These are phyloP conservation scores for Fraxinus latifolia DNA, from an alignment of 305 asterid genomes.

Conservation along the genomic window DNA sequence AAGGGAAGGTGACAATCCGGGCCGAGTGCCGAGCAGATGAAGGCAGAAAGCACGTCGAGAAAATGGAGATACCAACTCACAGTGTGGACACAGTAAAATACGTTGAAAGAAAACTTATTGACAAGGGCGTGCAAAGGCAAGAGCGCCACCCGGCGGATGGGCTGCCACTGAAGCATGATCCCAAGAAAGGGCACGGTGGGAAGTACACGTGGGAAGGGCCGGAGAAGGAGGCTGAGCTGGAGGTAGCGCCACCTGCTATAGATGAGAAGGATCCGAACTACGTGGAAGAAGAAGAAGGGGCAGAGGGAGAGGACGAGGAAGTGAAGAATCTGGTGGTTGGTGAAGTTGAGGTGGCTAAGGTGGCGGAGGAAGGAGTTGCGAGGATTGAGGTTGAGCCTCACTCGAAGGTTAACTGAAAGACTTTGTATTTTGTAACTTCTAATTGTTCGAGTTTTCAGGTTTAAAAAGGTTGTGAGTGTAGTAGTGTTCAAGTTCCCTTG, in stretches of 20 bases:
- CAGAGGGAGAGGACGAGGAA: conserved; percentile 18
- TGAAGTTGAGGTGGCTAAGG: conserved; percentile 56
- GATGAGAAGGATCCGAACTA: conserved; percentile 70
- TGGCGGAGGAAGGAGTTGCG: conserved; percentile 55
- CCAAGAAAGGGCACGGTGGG: conserved; percentile 74
- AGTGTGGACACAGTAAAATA: conserved; percentile 44
- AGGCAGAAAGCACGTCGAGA: conserved; percentile 47
- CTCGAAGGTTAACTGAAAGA: conserved; percentile 24
- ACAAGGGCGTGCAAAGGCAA: conserved; percentile 51
- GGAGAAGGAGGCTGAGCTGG: conserved; percentile 31
- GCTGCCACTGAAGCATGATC: conserved; percentile 67
- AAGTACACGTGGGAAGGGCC: conserved; percentile 87
- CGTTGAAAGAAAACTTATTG: conserved; percentile 43
- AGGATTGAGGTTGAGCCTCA: conserved; percentile 53
- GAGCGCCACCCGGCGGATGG: conserved; percentile 82
- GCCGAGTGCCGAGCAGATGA: conserved; percentile 49
- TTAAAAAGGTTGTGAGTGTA: not conserved
- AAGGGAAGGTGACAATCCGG: conserved; percentile 31
- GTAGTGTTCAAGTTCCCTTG: not conserved
- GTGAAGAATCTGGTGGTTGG: conserved; percentile 38
- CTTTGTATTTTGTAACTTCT: not conserved
- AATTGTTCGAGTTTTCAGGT: not conserved
- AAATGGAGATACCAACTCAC: conserved; percentile 35
- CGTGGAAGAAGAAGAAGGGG: conserved; percentile 27
- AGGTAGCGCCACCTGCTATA: conserved; percentile 37